These are phyloP conservation scores for Neurospora hispaniola DNA, from an alignment of 495 filamentous ascomycete genomes.

Conservation along the genomic window DNA sequence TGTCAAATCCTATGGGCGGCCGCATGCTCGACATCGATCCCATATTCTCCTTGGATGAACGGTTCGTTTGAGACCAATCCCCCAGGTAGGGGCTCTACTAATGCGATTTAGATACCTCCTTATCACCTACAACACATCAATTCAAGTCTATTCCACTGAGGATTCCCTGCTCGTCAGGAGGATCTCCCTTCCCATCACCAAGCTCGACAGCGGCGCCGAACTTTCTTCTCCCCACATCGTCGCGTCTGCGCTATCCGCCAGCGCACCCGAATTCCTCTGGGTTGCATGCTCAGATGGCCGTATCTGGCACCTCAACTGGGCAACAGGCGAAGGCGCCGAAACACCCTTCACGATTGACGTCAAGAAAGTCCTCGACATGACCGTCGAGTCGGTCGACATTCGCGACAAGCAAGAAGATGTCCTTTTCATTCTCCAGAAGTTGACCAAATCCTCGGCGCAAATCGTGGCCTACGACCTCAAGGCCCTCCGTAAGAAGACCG, in stretches of 20 bases:
- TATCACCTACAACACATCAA: constrained; percentile 45
- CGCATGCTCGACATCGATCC: constrained; percentile 65
- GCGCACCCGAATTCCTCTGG: constrained; percentile 50
- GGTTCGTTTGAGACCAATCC: constrained; percentile 40
- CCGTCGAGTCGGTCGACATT: constrained; percentile 31
- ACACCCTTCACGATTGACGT: constrained; percentile 26
- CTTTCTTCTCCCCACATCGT: constrained; percentile 27
- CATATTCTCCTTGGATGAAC: constrained; percentile 67
- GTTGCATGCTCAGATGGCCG: constrained; percentile 55
- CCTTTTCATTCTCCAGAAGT: constrained; percentile 30
- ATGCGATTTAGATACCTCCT: constrained; percentile 54
- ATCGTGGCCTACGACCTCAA: constrained; percentile 32
- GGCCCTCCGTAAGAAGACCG: constrained; percentile 9
- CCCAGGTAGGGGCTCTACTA: constrained; percentile 8
- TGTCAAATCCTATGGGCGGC: constrained; percentile 54
- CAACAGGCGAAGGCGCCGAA: constrained; percentile 39
- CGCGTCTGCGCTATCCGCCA: constrained; percentile 49
- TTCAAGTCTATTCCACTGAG: constrained; percentile 71
- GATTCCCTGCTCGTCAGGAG: constrained; percentile 69
- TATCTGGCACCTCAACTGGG: constrained; percentile 71
- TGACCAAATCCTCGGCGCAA: constrained; percentile 18
- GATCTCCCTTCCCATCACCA: constrained; percentile 31
- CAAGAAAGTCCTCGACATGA: constrained; percentile 33
- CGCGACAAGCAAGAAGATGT: constrained; percentile 28
- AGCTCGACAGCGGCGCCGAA: constrained; percentile 12